Evolutionary conservation across 768 basidiomycete species (phyloP), one percentile per base, ranked within the genome.

Genomic region (Tulasnella sp.): DNA sequence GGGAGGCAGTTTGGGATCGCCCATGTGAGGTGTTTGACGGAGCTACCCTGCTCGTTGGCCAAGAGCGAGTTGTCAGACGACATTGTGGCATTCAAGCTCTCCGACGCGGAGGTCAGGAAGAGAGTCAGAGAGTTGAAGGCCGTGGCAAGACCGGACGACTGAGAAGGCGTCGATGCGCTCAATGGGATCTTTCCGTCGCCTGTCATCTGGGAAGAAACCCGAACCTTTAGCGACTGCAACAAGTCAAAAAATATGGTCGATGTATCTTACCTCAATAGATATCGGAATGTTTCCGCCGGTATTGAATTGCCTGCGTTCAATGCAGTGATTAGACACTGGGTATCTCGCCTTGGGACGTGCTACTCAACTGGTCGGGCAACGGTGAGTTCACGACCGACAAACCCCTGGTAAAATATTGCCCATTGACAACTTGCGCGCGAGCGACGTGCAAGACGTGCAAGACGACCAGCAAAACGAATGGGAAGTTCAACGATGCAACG

Each of bases 81-180:
- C 5, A 68, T 47, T 34, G 67, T 68, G 16, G 39, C 67, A 32
- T 68, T 68, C 12, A 68, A 8, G 67, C 32, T 32, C 7, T 19
- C 19, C 32, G 32, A 40, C 35, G 39, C 37, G 7, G 67, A 68
- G 37, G 26, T 22, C 7, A 68, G 35, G 39, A 39, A 68, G 12
- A 68, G 14, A 37, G 32, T 68, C n/a, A 68, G 67, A 22, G 36
- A 68, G 32, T 36, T 68, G 67, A 68, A 68, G 32, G 67, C 67
- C 39, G 67, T 68, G 22, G 67, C 35, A n/a, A 68, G 63, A 32
- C 19, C 37, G 14, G 63, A 64, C 47, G 47, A 52, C 47, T 52
- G 47, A 7, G 32, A 35, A 11, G 63, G 63, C 6, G 63, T 64
- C 8, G 37, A 64, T 5, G 63, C 63, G 63, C 34, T 39, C 37